Evolutionary conservation across 148 eudicot species (phyloP), one percentile per base, ranked within the genome.

Genomic region (Drosera capensis): DNA sequence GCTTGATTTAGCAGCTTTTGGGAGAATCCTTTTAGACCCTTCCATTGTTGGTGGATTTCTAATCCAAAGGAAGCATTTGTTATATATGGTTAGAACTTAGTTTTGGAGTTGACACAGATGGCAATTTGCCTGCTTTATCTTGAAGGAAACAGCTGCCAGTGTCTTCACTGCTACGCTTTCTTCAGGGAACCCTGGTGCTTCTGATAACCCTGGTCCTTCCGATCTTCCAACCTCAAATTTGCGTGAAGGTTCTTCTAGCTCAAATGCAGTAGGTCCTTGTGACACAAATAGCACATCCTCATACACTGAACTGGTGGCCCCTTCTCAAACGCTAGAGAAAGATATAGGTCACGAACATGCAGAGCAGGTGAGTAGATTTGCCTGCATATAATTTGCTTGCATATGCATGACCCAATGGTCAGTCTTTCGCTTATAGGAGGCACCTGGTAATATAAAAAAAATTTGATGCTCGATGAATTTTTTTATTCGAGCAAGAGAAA

Each of bases 111-210:
- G 13, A 24, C 17, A 8, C 1, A 19, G 20, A 13, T 47, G 13
- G 36, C 9, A 8, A 9, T 13, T 2, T 47, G 51, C 26, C 51
- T 29, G 34, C 23, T 30, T 47, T 19, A n/a, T 18, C 19, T 48
- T 68, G 34, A 56, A 77, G 83, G 79, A 69, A 42, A 68, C 80
- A 49, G 59, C 80, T 35, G 76, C 76, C 13, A 52, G 63, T 47
- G 71, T 68, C 42, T 61, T 77, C 38, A 63, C 68, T 66, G 75
- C 79, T 9, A 76, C 79, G 40, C 75, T 77, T 52, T 67, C 73
- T 43, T 57, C 75, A 23, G 54, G 51, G 23, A 66, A 66, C 30
- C 25, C 42, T 50, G 73, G 55, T 41, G 51, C 57, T n/a, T 50
- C 14, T 41, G 53, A 25, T 37, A 20, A 63, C 45, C 55, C 41